Evolutionary conservation across 306 rosid species (phyloP).

Genomic region (Mimosa pudica): DNA sequence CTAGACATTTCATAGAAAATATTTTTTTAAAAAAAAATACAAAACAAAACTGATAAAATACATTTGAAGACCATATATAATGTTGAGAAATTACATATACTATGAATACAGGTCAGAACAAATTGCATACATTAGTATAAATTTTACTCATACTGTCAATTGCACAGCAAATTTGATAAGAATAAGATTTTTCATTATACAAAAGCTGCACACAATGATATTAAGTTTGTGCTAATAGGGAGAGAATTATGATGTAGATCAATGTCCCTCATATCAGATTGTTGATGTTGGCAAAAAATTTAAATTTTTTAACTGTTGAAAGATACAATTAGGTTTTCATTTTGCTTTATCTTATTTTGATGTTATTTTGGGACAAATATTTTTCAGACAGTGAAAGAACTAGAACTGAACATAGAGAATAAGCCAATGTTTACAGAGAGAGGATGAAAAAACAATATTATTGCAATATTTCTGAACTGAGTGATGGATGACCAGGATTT

Average conservation of each 20-base stretch:
- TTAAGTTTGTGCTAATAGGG: not conserved
- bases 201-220: not conserved
- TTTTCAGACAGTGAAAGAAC: not conserved
- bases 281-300: not conserved
- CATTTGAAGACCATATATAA: not conserved
- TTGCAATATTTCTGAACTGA: not conserved
- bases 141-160: conserved; percentile 18
- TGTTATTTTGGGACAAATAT: not conserved
- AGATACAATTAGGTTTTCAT: not conserved
- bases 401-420: not conserved
- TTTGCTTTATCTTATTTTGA: not conserved
- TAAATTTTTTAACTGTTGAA: not conserved
- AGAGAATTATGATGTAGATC: conserved; percentile 1
- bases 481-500: not conserved
- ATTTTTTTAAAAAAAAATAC: not conserved
- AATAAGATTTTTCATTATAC: not conserved
- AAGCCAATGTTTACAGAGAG: not conserved
- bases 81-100: conserved; percentile 5
- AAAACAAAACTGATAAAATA: not conserved
- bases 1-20: conserved; percentile 18
- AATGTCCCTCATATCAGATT: not conserved
- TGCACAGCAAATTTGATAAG: conserved; percentile 4
- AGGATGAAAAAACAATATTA: not conserved
- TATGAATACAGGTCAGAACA: not conserved
- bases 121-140: not conserved